These are phyloP conservation scores for Globisporangium cederbergense DNA, from an alignment of 352 stramenopile species.

Conservation along the genomic window DNA sequence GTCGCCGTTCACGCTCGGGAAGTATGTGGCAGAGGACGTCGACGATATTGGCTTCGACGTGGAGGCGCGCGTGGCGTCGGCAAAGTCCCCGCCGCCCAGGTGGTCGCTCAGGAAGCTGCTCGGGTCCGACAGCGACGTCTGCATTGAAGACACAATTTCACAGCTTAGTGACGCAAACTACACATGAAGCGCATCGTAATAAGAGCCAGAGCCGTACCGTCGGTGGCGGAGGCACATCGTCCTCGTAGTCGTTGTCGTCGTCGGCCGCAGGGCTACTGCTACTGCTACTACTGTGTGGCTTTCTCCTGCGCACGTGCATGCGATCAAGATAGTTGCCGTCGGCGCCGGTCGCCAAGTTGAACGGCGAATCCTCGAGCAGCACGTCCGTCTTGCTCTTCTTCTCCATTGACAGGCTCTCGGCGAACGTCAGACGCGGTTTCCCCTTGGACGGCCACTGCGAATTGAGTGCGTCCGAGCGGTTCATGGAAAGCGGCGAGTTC, in stretches of 20 bases:
- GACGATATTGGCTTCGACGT: slow-evolving; percentile 1
- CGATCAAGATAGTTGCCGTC: slow-evolving; percentile 37
- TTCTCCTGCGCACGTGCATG: slow-evolving; percentile 49
- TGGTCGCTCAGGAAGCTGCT: slow-evolving; percentile 38
- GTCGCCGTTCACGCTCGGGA: slow-evolving; percentile 54
- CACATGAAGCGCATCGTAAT: not conserved
- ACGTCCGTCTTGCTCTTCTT: slow-evolving; percentile 40
- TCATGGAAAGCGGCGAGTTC: slow-evolving; percentile 31
- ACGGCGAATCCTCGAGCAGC: slow-evolving; percentile 55
- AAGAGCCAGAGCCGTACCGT: slow-evolving; percentile 25
- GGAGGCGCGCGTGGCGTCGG: slow-evolving; percentile 11
- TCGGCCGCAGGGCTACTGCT: not conserved
- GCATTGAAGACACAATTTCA: not conserved
- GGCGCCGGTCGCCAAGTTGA: slow-evolving; percentile 32
- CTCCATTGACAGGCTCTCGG: slow-evolving; percentile 71
- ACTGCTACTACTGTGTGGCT: slow-evolving; percentile 22
- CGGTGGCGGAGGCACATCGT: slow-evolving; percentile 55
- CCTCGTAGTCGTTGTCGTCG: slow-evolving; percentile 31
- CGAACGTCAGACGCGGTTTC: slow-evolving; percentile 53
- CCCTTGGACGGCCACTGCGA: slow-evolving; percentile 21
- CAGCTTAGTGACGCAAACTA: no score
- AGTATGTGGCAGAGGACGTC: slow-evolving; percentile 22
- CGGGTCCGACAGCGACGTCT: slow-evolving; percentile 47
- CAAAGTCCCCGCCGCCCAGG: slow-evolving; percentile 25
- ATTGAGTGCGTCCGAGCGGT: slow-evolving; percentile 24